Evolutionary conservation across 2,329 filamentous ascomycete genomes (phyloP), one percentile per base, ranked within the genome.

Genomic region (Metarhizium robertsii): DNA sequence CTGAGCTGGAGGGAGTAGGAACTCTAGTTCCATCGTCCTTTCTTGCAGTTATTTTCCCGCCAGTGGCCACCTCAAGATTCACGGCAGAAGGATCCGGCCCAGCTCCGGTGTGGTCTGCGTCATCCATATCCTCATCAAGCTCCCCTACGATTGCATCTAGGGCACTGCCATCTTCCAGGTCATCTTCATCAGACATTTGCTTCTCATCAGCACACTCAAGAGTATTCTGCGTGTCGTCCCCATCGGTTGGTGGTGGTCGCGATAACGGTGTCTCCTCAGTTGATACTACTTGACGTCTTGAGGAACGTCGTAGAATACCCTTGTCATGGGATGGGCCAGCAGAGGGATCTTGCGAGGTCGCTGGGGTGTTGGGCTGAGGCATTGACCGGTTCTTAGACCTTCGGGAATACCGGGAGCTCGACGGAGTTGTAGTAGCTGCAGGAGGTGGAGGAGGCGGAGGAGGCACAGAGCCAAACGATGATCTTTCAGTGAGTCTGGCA

Each of bases 131-230:
- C 58, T 92, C 88, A 55, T 96, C 90, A 1, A 96, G 75, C 61
- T 95, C 90, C 57, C 92, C 90, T n/a, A 96, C 86, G 58, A 97
- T 88, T 25, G 90, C 85, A 68, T 96, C 90, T 52, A 97, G 74
- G 6, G 87, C 84, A 61, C 79, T 79, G 49, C 73, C 75, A 36
- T 88, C 86, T 16, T 84, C 84, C 55, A 85, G 75, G 16, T 84
- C 83, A 2, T 86, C 85, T 16, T 89, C 86, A 14, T 86, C 84
- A 40, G 85, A 86, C 13, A 96, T 71, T 54, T 90, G 89, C 67
- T 88, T 88, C 72, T 97, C 92, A 66, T 97, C 92, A 7, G 91
- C 92, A 69, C 92, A 96, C 72, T 97, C 94, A 3, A 97, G 75
- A 2, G 87, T 85, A 62, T 87, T 84, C 55, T 87, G 80, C 42